Conservation (phyloP, 805 yeast genomes). For the Candida montana region DNA sequence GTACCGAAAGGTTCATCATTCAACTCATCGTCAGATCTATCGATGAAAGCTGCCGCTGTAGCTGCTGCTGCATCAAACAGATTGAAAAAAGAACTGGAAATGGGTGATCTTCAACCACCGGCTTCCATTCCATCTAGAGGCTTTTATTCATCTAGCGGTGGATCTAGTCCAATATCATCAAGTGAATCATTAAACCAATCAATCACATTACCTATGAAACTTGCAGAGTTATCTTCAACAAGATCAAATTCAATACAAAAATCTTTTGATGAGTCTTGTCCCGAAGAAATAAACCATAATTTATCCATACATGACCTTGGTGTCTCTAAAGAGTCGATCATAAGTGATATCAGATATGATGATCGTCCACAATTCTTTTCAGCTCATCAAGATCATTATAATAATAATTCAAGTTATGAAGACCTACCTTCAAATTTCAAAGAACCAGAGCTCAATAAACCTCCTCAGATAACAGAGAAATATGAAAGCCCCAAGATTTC, state of each 20-base stretch:
- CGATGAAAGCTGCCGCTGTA: conserved; percentile 2
- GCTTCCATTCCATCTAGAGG: conserved; percentile 9
- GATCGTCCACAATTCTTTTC: background rate
- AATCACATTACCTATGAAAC: conserved; percentile 15
- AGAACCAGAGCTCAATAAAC: too few relatives aligned
- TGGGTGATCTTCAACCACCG: conserved; percentile 4
- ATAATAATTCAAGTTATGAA: background rate
- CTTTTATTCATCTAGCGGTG: conserved; percentile 7
- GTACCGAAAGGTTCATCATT: too few relatives aligned
- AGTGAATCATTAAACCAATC: conserved; percentile 13
- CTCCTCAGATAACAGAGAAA: too few relatives aligned
- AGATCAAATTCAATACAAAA: background rate
- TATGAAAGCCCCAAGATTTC: too few relatives aligned
- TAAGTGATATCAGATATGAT: background rate
- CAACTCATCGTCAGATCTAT: background rate
- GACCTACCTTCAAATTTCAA: background rate
- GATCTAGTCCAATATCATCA: conserved; percentile 17
- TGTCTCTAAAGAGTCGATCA: background rate
- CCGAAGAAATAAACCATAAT: too few relatives aligned
- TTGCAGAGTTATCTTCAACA: background rate
- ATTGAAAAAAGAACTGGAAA: background rate
- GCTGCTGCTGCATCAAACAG: conserved; percentile 7
- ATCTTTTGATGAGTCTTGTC: background rate
- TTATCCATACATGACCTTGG: background rate
- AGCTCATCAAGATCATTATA: background rate